Evolutionary conservation across 305 asterid species (phyloP).

Genomic region (Solanum hybrid): DNA sequence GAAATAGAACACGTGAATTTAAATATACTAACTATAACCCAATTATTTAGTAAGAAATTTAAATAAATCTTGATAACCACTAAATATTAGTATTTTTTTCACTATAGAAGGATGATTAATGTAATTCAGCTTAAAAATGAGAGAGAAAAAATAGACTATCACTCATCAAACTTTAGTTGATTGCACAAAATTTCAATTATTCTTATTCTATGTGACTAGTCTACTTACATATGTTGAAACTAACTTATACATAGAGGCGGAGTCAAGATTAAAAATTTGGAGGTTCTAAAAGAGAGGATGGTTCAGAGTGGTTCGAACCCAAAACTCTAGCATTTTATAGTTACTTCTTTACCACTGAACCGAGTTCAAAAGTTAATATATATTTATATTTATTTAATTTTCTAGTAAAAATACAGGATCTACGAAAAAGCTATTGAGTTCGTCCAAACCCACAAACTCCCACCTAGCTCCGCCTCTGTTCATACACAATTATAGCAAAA

Average conservation of each 20-base stretch:
- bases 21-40: background rate
- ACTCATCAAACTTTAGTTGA: background rate
- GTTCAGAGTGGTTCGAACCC: too few relatives aligned
- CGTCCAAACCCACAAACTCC: accelerated
- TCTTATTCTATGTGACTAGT: background rate
- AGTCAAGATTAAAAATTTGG: too few relatives aligned
- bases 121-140: background rate
- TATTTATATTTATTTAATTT: too few relatives aligned
- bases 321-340: background rate
- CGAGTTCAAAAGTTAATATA: too few relatives aligned
- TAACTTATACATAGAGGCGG: background rate
- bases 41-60: background rate
- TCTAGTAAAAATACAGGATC: too few relatives aligned
- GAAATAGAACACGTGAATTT: background rate
- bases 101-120: background rate
- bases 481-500: background rate
- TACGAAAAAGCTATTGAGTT: too few relatives aligned
- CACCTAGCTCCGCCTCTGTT: background rate
- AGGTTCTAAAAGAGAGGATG: background rate
- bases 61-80: background rate
- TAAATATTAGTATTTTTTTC: background rate
- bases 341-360: too few relatives aligned
- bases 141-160: background rate
- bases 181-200: background rate
- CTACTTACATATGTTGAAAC: background rate